A percentile compares a stretch with the other conserved stretches of the same genome.
Conservation (phyloP, 176 grass and related monocot species). For the Alopecurus myosuroides region DNA sequence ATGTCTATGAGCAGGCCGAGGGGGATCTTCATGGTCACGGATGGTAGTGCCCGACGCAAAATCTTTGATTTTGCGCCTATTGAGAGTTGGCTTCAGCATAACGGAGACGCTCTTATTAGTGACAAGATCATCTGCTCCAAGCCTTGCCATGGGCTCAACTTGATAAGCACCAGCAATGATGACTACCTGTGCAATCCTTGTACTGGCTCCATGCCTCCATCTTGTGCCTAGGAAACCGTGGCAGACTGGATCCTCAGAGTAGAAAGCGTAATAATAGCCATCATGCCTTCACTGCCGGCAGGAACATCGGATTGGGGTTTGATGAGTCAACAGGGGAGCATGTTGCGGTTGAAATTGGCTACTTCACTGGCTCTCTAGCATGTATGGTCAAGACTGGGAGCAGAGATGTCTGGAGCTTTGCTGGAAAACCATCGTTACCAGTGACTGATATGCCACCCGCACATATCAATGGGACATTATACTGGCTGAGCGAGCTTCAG, state of each 20-base stretch:
- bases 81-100: background rate
- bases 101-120: background rate
- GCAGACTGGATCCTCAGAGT: background rate
- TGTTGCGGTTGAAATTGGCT: constrained; percentile 5
- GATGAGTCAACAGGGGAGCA: background rate
- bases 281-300: background rate
- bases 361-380: background rate
- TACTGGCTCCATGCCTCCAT: background rate
- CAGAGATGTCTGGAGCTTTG: background rate
- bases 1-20: background rate
- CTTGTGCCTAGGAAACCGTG: background rate
- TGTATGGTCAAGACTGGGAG: background rate
- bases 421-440: background rate
- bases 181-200: constrained; percentile 16
- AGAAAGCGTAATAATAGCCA: too few species aligned
- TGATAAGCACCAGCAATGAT: constrained; percentile 4
- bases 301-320: background rate
- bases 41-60: background rate
- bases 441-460: constrained; percentile 9
- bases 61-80: background rate
- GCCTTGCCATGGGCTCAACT: constrained; percentile 9
- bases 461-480: background rate
- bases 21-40: background rate
- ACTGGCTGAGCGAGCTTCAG: background rate
- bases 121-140: constrained; percentile 15